Evolutionary conservation across 2,329 filamentous ascomycete genomes (phyloP), one percentile per base, ranked within the genome.

Genomic region (Neocatenulostroma microsporum): DNA sequence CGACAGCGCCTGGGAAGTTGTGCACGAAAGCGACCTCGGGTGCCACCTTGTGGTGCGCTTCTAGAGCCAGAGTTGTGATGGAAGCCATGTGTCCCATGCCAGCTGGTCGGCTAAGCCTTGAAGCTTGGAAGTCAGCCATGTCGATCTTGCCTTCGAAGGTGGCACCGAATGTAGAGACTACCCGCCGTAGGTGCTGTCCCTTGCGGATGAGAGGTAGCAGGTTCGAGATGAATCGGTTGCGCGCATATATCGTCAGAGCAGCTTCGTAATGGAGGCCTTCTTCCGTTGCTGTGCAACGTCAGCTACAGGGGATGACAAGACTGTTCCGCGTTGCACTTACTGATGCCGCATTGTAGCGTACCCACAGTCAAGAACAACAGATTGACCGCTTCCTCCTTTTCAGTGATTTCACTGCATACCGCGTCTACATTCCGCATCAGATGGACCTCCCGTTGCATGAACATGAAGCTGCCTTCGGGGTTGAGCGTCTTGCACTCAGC

Each of bases 291-390:
- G 11, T 14, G 30, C 18, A 3, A 60, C 63, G 27, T 59, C 46
- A 50, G 21, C 5, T 18, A 17, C 17, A 14, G 4, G 18, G 29
- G 13, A 29, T 15, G 11, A 11, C 3, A 10, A 13, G 12, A 6
- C 11, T 3, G 11, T 29, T 13, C 13, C 18, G 29, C 1, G 11
- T 4, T 21, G 12, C 17, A 43, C 41, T 28, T 37, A 48, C 45
- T 31, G 8, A 30, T 19, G 37, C 40, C 23, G 25, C 29, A 9
- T 36, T 27, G n/a, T 14, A 67, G 42, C 35, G 63, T 61, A 3
- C 69, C 70, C 2, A 59, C 60, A 2, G 59, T 69, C 45, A 73
- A 58, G 44, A 73, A 70, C 0, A 76, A 50, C 1, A 77, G 43
- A 47, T 76, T 75, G 36, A 78, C 57, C 9, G 56, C 55, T 23